phyloP scores from a whole-genome alignment of 164 flowering plant genomes.

The Aristolochia californica region DNA sequence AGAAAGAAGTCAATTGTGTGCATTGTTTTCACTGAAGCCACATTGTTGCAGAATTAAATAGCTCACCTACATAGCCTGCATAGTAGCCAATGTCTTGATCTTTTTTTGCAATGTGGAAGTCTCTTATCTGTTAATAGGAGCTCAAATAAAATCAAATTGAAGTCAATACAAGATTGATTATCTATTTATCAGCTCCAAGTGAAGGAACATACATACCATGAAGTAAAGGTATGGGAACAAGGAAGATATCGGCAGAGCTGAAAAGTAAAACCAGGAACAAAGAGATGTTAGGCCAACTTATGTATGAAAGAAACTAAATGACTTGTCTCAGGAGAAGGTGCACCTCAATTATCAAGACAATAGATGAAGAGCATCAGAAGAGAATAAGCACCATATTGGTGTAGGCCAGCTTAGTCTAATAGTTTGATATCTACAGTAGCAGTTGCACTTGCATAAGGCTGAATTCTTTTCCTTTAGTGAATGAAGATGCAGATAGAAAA shows the following conservation, averaged over 20 bases:
- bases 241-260: slow-evolving; percentile 67
- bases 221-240: slow-evolving; percentile 75
- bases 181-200: neutral
- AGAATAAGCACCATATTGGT: neutral
- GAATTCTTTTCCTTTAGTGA: no score
- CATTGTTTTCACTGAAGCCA: neutral
- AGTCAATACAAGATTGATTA: neutral
- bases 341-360: neutral
- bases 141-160: neutral
- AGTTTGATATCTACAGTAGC: neutral
- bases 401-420: neutral
- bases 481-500: no score
- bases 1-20: neutral
- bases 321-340: neutral
- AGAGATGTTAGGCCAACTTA: neutral
- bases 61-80: slow-evolving; percentile 70
- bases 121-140: slow-evolving; percentile 41
- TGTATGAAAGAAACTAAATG: neutral
- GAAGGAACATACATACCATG: slow-evolving; percentile 41
- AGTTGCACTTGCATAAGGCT: neutral
- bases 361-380: neutral
- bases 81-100: slow-evolving; percentile 72
- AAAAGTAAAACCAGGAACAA: slow-evolving; percentile 6
- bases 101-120: slow-evolving; percentile 52
- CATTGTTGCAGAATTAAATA: neutral